phyloP scores from a whole-genome alignment of 2,329 filamentous ascomycete genomes.

The Macrophomina phaseolina region DNA sequence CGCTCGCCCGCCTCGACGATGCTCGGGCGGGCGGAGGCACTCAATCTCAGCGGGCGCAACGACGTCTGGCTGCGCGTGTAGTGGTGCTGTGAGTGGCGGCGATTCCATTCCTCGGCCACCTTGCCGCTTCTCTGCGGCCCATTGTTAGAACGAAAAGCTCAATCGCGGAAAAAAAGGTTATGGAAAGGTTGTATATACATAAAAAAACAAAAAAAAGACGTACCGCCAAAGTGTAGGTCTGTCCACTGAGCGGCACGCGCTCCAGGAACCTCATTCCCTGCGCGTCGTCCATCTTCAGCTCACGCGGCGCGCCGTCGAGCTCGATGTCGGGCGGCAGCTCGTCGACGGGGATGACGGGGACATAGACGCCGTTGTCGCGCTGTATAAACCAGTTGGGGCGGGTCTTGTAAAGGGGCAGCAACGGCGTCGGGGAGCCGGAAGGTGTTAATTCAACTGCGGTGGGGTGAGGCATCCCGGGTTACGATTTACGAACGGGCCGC shows the following conservation, averaged over 20 bases:
- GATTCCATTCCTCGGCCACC: not conserved
- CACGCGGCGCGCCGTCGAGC: constrained; percentile 45
- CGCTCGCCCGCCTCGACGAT: not conserved
- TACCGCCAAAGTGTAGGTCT: constrained; percentile 1
- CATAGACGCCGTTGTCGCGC: constrained; percentile 41
- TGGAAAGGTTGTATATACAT: not conserved
- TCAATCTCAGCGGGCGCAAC: not conserved
- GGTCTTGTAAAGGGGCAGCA: not conserved
- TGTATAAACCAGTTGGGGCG: constrained; percentile 46
- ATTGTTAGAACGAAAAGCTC: too few relatives aligned
- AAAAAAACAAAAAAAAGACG: not conserved
- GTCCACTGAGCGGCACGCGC: constrained; percentile 32
- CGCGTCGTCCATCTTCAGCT: constrained; percentile 39
- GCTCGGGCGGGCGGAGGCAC: not conserved
- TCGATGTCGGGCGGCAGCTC: constrained; percentile 48
- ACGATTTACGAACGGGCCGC: not conserved
- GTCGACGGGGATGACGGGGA: constrained; percentile 51
- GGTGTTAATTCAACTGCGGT: not conserved
- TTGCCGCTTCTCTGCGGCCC: not conserved
- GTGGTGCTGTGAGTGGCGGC: not conserved
- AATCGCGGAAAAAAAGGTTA: too few relatives aligned
- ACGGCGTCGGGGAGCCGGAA: not conserved
- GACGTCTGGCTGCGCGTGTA: not conserved
- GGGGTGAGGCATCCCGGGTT: not conserved
- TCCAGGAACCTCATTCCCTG: constrained; percentile 40